These are phyloP conservation scores for Xylariales sp. DNA, from an alignment of 2,329 filamentous ascomycete genomes.

Conservation along the genomic window DNA sequence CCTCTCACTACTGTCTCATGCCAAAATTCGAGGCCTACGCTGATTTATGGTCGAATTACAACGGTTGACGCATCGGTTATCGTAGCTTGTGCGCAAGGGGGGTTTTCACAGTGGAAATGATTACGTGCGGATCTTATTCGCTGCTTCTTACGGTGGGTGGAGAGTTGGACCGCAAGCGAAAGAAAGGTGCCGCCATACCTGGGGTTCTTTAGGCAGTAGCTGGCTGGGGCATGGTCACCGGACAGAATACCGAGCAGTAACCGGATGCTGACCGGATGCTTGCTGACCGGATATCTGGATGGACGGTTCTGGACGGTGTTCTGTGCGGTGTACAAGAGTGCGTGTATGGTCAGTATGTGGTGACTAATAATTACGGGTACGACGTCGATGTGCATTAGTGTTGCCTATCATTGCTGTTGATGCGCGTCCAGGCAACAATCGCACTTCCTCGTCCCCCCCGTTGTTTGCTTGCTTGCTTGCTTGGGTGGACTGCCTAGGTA, in stretches of 20 bases:
- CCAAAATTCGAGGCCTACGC: background rate
- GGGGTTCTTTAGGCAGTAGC: no score
- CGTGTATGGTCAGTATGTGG: background rate
- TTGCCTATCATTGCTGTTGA: constrained; percentile 12
- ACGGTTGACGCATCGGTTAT: no score
- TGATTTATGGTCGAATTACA: no score
- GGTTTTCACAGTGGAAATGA: no score
- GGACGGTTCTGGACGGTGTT: background rate
- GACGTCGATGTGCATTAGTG: background rate
- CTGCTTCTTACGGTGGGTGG: background rate
- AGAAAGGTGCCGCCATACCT: no score
- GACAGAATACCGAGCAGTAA: no score
- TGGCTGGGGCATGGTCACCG: no score
- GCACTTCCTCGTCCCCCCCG: background rate
- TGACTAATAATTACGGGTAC: constrained; percentile 3
- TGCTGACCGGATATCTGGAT: background rate
- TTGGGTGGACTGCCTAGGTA: no score
- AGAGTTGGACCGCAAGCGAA: background rate
- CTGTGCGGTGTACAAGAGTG: background rate
- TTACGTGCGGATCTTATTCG: no score
- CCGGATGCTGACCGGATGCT: no score
- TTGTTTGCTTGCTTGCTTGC: background rate
- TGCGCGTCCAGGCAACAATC: constrained; percentile 19
- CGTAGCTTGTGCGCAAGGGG: no score
- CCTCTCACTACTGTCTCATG: background rate